phyloP scores from a whole-genome alignment of 1,139 yeast genomes.

The Diutina siamensis region DNA sequence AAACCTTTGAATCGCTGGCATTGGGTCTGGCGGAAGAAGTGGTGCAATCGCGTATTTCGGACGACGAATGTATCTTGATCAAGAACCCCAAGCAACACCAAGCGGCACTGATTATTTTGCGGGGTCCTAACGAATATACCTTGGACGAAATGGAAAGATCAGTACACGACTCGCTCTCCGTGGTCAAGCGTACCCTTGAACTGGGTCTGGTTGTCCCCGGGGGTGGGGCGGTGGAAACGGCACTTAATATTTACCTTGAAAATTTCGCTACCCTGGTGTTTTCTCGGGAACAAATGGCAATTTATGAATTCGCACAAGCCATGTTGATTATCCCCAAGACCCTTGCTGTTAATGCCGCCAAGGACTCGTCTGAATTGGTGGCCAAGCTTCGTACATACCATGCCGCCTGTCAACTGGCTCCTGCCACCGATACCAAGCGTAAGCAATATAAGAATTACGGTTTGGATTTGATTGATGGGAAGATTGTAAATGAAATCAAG shows the following conservation, averaged over 20 bases:
- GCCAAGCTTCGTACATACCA: constrained; percentile 95
- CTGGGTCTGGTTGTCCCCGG: constrained; percentile 95
- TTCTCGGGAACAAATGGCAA: constrained; percentile 94
- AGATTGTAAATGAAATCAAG: constrained; percentile 73
- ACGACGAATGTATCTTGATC: constrained; percentile 92
- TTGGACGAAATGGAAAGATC: constrained; percentile 98
- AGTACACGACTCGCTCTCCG: constrained; percentile 85
- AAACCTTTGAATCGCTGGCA: constrained; percentile 79
- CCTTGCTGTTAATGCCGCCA: constrained; percentile 93
- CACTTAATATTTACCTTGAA: constrained; percentile 87
- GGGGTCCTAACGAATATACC: constrained; percentile 95
- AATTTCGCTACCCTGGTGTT: constrained; percentile 97
- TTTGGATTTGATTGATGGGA: constrained; percentile 81
- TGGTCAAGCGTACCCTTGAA: constrained; percentile 92
- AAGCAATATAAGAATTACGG: constrained; percentile 85
- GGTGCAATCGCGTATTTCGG: constrained; percentile 81
- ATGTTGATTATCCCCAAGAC: constrained; percentile 92
- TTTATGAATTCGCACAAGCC: constrained; percentile 93
- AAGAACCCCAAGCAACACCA: constrained; percentile 93
- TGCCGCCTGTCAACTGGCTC: constrained; percentile 86
- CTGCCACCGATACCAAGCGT: constrained; percentile 71
- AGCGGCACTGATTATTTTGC: constrained; percentile 78
- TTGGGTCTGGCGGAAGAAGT: constrained; percentile 92
- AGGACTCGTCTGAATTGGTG: constrained; percentile 88
- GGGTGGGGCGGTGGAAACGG: constrained; percentile 98